A percentile compares a stretch with the other conserved stretches of the same genome.
Conservation (phyloP, 805 yeast genomes). For the Yarrowia sp. region DNA sequence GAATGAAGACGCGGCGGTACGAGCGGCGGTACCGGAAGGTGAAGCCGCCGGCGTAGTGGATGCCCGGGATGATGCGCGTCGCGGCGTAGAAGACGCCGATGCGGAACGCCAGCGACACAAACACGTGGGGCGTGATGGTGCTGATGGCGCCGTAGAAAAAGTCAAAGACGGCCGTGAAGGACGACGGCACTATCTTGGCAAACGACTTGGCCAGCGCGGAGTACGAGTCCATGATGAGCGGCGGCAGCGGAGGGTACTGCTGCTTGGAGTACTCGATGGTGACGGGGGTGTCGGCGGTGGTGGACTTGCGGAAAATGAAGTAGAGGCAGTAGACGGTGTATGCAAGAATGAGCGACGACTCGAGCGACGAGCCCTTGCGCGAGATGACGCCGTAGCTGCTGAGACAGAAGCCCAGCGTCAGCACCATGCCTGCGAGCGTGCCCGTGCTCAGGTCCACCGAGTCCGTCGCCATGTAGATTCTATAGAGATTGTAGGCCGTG, state of each 20-base stretch:
- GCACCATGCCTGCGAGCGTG: slow-evolving; percentile 78
- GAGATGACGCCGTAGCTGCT: slow-evolving; percentile 69
- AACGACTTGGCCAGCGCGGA: slow-evolving; percentile 39
- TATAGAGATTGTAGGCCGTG: slow-evolving; percentile 72
- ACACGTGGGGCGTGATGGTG: slow-evolving; percentile 76
- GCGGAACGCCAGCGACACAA: slow-evolving; percentile 79
- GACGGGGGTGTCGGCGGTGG: not conserved
- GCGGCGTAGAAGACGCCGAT: slow-evolving; percentile 85
- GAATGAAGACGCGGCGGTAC: slow-evolving; percentile 39
- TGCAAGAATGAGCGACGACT: slow-evolving; percentile 79
- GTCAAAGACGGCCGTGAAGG: slow-evolving; percentile 43
- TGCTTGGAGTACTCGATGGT: not conserved
- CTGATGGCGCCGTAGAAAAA: slow-evolving; percentile 50
- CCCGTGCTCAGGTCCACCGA: slow-evolving; percentile 71
- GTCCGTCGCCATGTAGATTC: slow-evolving; percentile 60
- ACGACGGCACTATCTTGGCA: slow-evolving; percentile 43
- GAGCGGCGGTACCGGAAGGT: slow-evolving; percentile 25
- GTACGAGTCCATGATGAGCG: slow-evolving; percentile 42
- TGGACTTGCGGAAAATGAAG: slow-evolving; percentile 77
- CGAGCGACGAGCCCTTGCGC: slow-evolving; percentile 84
- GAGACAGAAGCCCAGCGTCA: slow-evolving; percentile 67
- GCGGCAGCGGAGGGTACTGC: slow-evolving; percentile 40
- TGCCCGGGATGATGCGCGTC: slow-evolving; percentile 84
- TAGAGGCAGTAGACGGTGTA: slow-evolving; percentile 91
- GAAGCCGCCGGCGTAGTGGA: slow-evolving; percentile 38